Base-by-base conservation (phyloP, 2,329 filamentous ascomycete genomes). In the Fusarium sarcochroum region DNA sequence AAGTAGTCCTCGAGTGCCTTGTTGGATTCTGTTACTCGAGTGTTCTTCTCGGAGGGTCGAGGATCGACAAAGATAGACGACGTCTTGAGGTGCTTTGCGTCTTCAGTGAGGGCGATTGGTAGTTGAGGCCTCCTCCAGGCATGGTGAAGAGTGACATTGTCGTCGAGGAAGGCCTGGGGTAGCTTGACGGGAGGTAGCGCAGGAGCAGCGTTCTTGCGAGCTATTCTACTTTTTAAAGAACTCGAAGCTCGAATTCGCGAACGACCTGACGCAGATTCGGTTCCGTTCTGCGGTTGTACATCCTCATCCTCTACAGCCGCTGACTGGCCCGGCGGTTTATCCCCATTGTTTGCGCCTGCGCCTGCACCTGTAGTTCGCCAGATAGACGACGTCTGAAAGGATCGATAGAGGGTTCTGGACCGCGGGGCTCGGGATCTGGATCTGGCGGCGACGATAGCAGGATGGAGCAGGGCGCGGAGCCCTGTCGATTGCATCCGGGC, bases 121-220 rank as follows among this genome's bases (percentile, higher is more conserved):
- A 80, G 69, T 11, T 63, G 62, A 18, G 77, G 78, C 46, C 72
- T 73, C 15, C 42, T 65, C n/a, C 58, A 57, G n/a, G 54, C n/a
- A 46, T 69, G 27, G 49, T 75, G 72, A 23, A 77, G 57, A 14
- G 63, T 74, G 38, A 91, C 82, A 55, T 86, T 86, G 20, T 80
- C 76, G 38, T 84, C 78, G 53, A 88, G 76, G 64, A 91, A 92
- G 77, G 82, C 85, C 57, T 82, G 77, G 1, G 90, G 88, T 15
- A 92, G 78, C 49, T 83, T 80, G 21, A 87, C 79, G 4, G 83
- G 80, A n/a, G 86, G 86, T 13, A 88, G 69, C 44, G 81, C 80
- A 25, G 80, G 77, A 34, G 78, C 76, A 32, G 73, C 74, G 41
- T 76, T 71, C 52, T 75, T 76, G 52, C 79, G 76, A 56, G 76